Evolutionary conservation across 2,329 filamentous ascomycete species (phyloP).

Genomic region (Fonsecaea pugnacius): DNA sequence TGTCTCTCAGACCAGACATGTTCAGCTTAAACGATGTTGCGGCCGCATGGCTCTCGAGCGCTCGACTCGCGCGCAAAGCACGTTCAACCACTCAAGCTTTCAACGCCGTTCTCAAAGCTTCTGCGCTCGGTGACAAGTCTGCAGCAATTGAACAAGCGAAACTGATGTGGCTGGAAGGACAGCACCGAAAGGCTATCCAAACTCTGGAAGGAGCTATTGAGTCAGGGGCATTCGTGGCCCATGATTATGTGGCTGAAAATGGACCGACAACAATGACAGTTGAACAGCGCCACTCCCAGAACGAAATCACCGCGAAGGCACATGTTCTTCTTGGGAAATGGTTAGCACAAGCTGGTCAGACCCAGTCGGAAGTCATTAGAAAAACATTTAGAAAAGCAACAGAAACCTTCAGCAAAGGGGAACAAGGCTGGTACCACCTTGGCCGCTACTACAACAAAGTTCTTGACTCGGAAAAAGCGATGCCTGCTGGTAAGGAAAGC

Average conservation of each 20-base stretch:
- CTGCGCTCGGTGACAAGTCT: conserved; percentile 78
- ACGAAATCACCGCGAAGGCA: conserved; percentile 64
- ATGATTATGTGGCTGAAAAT: conserved; percentile 46
- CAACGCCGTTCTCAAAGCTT: conserved; percentile 88
- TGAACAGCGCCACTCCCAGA: conserved; percentile 54
- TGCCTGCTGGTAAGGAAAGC: conserved; percentile 76
- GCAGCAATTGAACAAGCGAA: conserved; percentile 94
- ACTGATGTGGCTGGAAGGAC: conserved; percentile 88
- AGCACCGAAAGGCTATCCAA: conserved; percentile 93
- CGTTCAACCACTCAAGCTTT: conserved; percentile 85
- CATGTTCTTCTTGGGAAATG: conserved; percentile 92
- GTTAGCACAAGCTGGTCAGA: conserved; percentile 94
- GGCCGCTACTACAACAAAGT: conserved; percentile 98
- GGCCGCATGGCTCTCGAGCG: conserved; percentile 81
- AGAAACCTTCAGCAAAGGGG: conserved; percentile 65
- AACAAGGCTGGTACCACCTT: conserved; percentile 96
- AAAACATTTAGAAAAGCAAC: conserved; percentile 79
- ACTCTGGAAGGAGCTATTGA: conserved; percentile 84
- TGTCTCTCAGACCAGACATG: conserved; percentile 69
- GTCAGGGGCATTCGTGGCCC: conserved; percentile 71
- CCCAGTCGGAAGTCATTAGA: conserved; percentile 77
- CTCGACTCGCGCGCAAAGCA: conserved; percentile 82
- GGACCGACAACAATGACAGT: conserved; percentile 45
- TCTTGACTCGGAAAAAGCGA: conserved; percentile 80
- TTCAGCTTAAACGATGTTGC: conserved; percentile 78